Conservation (phyloP, 306 rosid species). For the Medicago lupulina region DNA sequence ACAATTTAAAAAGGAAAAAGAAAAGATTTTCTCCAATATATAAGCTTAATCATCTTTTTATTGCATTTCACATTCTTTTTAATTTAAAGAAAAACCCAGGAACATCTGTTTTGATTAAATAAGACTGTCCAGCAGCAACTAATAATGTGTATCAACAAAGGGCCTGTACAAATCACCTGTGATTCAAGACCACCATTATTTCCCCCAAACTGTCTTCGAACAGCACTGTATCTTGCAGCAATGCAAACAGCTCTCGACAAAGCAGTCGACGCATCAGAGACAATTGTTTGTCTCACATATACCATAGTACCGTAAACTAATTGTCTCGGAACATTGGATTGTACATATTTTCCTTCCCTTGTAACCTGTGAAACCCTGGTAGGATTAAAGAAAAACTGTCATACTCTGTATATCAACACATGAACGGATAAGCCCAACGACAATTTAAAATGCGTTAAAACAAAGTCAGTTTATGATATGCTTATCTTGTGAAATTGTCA, state of each 20-base stretch:
- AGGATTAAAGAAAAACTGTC: conserved; percentile 37
- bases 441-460: conserved; percentile 14
- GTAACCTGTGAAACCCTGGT: conserved; percentile 92
- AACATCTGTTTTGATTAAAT: conserved; percentile 18
- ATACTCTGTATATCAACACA: conserved; percentile 15
- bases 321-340: conserved; percentile 90
- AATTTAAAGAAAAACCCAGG: not conserved
- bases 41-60: conserved; percentile 10
- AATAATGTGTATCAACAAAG: conserved; percentile 11
- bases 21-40: not conserved
- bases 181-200: conserved; percentile 72
- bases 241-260: conserved; percentile 94
- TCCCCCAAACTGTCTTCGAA: conserved; percentile 92
- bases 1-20: too few species aligned
- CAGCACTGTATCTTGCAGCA: conserved; percentile 97
- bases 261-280: conserved; percentile 87
- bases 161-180: conserved; percentile 60
- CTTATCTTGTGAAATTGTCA: conserved; percentile 5
- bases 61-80: conserved; percentile 20
- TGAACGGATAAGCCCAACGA: conserved; percentile 19
- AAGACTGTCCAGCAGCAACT: conserved; percentile 27
- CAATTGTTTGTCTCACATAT: conserved; percentile 87
- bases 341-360: conserved; percentile 85
- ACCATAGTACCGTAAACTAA: conserved; percentile 98
- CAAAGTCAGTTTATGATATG: conserved; percentile 6